Percentiles rank a stretch among this genome's conserved stretches.
These are phyloP conservation scores for Calonectria multiphialidica DNA, from an alignment of 2,329 filamentous ascomycete species.

Conservation along the genomic window DNA sequence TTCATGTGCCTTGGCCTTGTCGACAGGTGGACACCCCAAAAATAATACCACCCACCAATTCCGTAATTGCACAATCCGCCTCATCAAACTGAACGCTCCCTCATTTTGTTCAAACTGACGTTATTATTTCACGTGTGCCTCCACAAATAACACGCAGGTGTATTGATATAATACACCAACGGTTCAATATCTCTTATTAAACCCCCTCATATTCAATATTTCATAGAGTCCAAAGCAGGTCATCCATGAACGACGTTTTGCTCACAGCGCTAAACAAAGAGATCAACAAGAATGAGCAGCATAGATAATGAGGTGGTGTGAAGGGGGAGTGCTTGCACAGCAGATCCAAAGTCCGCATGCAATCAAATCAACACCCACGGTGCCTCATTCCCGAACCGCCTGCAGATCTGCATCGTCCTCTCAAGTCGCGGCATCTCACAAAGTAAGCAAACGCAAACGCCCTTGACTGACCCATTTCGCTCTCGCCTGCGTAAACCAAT, in stretches of 20 bases:
- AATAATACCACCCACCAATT: not conserved
- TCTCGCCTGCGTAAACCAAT: conserved; percentile 41
- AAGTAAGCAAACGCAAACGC: not conserved
- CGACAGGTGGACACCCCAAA: not conserved
- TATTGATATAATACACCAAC: no score
- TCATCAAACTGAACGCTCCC: no score
- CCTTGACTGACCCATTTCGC: not conserved
- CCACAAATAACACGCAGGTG: no score
- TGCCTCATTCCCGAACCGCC: not conserved
- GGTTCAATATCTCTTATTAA: not conserved
- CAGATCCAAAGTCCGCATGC: not conserved
- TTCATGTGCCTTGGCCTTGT: not conserved
- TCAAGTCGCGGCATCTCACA: not conserved
- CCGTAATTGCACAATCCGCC: not conserved
- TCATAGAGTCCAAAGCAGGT: no score
- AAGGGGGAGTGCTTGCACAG: not conserved
- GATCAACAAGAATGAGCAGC: no score
- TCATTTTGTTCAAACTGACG: no score
- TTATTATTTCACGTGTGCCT: not conserved
- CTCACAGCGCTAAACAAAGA: no score
- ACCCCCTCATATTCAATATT: not conserved
- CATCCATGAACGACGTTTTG: no score
- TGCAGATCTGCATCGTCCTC: not conserved
- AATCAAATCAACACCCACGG: not conserved
- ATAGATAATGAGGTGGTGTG: no score